These are phyloP conservation scores for Heterococcus sp. DNA, from an alignment of 108 stramenopile genomes.

Conservation along the genomic window DNA sequence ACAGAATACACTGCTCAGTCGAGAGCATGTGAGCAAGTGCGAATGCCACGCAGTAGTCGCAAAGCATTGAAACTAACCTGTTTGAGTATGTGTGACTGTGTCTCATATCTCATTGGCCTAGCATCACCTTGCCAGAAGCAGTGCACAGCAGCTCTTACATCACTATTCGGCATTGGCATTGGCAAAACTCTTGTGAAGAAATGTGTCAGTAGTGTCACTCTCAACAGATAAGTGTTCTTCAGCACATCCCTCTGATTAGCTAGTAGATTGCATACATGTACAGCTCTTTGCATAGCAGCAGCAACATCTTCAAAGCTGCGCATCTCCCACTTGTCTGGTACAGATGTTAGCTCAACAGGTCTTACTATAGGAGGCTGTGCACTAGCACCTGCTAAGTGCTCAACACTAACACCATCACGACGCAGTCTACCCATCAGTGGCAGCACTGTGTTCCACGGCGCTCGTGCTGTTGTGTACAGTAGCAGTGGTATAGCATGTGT, in stretches of 20 bases:
- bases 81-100: slow-evolving; percentile 55
- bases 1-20: too few species aligned
- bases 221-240: slow-evolving; percentile 91
- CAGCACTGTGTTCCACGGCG: slow-evolving; percentile 72
- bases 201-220: slow-evolving; percentile 88
- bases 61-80: too few species aligned
- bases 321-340: slow-evolving; percentile 73
- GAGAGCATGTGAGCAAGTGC: too few species aligned
- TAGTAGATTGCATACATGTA: slow-evolving; percentile 87
- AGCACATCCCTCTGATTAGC: slow-evolving; percentile 88
- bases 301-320: slow-evolving; percentile 77
- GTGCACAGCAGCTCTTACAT: slow-evolving; percentile 65
- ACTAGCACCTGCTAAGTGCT: slow-evolving; percentile 68
- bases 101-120: slow-evolving; percentile 77
- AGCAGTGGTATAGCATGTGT: too few species aligned
- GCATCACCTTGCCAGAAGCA: slow-evolving; percentile 88
- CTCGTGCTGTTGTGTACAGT: too few species aligned
- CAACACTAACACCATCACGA: slow-evolving; percentile 82
- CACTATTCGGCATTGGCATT: slow-evolving; percentile 66
- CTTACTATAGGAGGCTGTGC: slow-evolving; percentile 75
- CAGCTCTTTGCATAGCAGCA: slow-evolving; percentile 77
- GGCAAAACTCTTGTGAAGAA: slow-evolving; percentile 84
- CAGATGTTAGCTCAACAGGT: slow-evolving; percentile 82
- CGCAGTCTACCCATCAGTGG: slow-evolving; percentile 86
- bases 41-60: too few species aligned